Evolutionary conservation across 345 rosid species (phyloP), one percentile per base, ranked within the genome.

Genomic region (Bruguiera sexangula): DNA sequence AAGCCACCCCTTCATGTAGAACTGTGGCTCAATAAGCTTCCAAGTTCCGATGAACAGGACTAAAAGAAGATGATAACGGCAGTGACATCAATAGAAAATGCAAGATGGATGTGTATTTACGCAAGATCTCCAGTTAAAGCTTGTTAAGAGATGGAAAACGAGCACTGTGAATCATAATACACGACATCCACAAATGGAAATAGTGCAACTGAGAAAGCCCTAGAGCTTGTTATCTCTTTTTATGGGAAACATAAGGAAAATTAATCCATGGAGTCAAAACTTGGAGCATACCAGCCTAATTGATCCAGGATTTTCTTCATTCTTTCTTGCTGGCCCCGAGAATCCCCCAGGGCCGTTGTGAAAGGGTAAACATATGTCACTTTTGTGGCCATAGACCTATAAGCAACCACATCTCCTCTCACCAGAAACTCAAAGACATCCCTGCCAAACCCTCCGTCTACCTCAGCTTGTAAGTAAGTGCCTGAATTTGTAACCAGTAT

Each of bases 301-400:
- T 86, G 77, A n/a, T 88, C 86, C 0, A 82, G 1, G 43, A 91
- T 81, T 62, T 81, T 84, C 88, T 86, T 83, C 88, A 91, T 68
- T 69, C 91, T 86, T 80, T 88, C 96, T 71, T 85, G 82, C 76
- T 89, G 95, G 59, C 97, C 96, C 66, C 85, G 87, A 0, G 98
- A 89, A 69, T 94, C 96, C 39, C 97, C 97, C 10, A 91, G 81
- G 24, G 97, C 93, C 46, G 98, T 89, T 6, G 96, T 87, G 81
- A 94, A 94, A 1, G 98, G 98, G 73, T 94, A 94, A 19, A 94
- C 80, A 82, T 85, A 91, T 10, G 96, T 91, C 6, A 88, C 95
- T 72, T 88, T 91, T 46, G 84, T 81, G 51, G 96, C 95, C 97
- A 87, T 87, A 8, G 74, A 74, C 78, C 98, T 85, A 26, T 86